These are phyloP conservation scores for Pythium biforme DNA, from an alignment of 352 stramenopile species.

Conservation along the genomic window DNA sequence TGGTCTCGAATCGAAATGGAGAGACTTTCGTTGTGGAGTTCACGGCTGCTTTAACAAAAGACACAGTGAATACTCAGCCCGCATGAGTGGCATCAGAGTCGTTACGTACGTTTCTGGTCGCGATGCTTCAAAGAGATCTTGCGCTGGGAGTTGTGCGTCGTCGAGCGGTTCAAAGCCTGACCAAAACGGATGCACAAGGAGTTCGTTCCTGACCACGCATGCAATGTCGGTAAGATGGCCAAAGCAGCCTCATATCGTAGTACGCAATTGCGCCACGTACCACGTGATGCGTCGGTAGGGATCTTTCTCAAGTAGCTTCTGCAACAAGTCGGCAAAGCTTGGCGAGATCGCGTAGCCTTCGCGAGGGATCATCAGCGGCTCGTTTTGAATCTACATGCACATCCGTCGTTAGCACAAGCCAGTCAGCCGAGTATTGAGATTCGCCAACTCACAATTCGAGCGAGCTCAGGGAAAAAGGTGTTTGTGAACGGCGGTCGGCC, in stretches of 20 bases:
- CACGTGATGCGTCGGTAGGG: conserved; percentile 73
- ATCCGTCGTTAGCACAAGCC: neutral
- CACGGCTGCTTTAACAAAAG: neutral
- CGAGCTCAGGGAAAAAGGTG: conserved; percentile 69
- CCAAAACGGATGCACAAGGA: conserved; percentile 78
- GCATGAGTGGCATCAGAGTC: neutral
- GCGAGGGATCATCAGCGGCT: conserved; percentile 42
- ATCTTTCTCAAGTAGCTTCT: conserved; percentile 63
- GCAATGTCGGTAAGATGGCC: neutral
- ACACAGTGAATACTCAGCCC: neutral
- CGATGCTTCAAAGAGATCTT: conserved; percentile 57
- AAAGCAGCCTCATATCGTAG: neutral
- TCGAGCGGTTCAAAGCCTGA: conserved; percentile 26
- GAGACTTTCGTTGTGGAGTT: conserved; percentile 16
- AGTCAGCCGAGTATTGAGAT: neutral
- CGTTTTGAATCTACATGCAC: conserved; percentile 62
- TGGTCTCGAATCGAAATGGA: conserved; percentile 8
- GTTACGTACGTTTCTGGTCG: conserved; percentile 5
- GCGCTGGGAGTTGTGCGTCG: conserved; percentile 44
- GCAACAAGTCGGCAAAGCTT: conserved; percentile 58
- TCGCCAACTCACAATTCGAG: conserved; percentile 49
- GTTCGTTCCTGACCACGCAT: conserved; percentile 43
- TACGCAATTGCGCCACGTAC: conserved; percentile 27
- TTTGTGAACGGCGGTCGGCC: conserved; percentile 69
- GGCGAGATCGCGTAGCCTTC: conserved; percentile 50